Evolutionary conservation across 2,329 filamentous ascomycete genomes (phyloP).

Genomic region (Ophidiomyces ophidiicola): DNA sequence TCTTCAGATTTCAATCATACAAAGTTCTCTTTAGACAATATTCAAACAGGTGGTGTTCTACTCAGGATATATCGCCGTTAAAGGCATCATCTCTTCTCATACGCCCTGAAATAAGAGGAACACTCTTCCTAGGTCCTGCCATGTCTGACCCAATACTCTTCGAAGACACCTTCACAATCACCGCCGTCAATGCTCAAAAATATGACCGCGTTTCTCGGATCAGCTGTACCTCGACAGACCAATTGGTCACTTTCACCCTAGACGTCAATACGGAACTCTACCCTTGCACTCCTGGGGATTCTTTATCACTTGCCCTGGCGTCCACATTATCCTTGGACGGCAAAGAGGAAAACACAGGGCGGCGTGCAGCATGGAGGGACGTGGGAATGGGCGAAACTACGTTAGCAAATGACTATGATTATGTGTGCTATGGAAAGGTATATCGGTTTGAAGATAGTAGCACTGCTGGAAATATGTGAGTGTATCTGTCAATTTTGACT

Average conservation of each 20-base stretch:
- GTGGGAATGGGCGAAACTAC: slow-evolving; percentile 45
- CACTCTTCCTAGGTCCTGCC: too few relatives aligned
- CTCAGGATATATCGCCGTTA: too few relatives aligned
- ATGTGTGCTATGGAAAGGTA: slow-evolving; percentile 42
- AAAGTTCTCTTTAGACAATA: too few relatives aligned
- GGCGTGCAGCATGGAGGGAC: slow-evolving; percentile 62
- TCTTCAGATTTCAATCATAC: too few relatives aligned
- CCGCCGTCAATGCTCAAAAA: slow-evolving; percentile 65
- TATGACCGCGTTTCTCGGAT: slow-evolving; percentile 93
- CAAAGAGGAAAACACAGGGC: slow-evolving; percentile 55
- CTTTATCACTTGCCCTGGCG: slow-evolving; percentile 67
- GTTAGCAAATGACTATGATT: slow-evolving; percentile 42
- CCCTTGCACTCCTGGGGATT: slow-evolving; percentile 61
- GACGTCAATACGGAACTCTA: slow-evolving; percentile 94
- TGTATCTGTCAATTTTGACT: slow-evolving; percentile 17
- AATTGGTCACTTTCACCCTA: slow-evolving; percentile 63
- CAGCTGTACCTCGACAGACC: slow-evolving; percentile 61
- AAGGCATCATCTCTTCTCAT: too few relatives aligned
- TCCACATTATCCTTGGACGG: slow-evolving; percentile 81
- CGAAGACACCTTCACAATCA: slow-evolving; percentile 82
- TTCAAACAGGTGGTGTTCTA: too few relatives aligned
- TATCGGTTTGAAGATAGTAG: slow-evolving; percentile 43
- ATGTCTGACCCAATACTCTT: slow-evolving; percentile 85
- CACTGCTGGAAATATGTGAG: slow-evolving; percentile 73
- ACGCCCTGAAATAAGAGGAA: too few relatives aligned